Evolutionary conservation across 2,329 filamentous ascomycete species (phyloP).

Genomic region (Cladosporium sp.): DNA sequence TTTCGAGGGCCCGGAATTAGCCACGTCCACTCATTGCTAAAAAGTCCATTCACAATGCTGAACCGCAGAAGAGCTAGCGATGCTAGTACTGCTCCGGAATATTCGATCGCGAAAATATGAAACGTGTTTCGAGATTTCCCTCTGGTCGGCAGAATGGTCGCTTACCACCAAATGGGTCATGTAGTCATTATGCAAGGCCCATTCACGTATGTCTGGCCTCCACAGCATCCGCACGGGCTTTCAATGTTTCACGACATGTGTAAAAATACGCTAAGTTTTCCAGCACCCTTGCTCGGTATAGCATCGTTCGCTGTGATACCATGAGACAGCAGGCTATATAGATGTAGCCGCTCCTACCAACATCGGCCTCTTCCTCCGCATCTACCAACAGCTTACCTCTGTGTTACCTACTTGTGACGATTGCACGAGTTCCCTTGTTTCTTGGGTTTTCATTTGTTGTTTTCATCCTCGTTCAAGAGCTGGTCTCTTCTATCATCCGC

Average conservation of each 20-base stretch:
- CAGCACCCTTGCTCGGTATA: slow-evolving; percentile 4
- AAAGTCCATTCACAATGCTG: not conserved
- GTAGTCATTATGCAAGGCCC: not conserved
- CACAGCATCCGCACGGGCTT: slow-evolving; percentile 10
- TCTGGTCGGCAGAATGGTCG: not conserved
- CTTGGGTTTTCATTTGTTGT: slow-evolving; percentile 30
- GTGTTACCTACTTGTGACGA: slow-evolving; percentile 26
- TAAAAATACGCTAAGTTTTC: slow-evolving; percentile 4
- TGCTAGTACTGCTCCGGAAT: not conserved
- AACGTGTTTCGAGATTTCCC: not conserved
- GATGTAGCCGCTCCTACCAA: slow-evolving; percentile 12
- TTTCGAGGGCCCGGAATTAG: not conserved
- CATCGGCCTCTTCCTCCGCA: slow-evolving; percentile 16
- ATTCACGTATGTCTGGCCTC: not conserved
- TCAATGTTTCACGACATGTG: slow-evolving; percentile 6
- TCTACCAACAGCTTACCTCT: slow-evolving; percentile 21
- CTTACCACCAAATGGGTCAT: not conserved
- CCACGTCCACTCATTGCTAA: not conserved
- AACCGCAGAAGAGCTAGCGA: not conserved
- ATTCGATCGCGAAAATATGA: not conserved
- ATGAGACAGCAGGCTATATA: slow-evolving; percentile 9
- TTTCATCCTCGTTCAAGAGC: slow-evolving; percentile 35
- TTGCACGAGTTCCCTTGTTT: slow-evolving; percentile 34
- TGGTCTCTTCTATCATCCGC: slow-evolving; percentile 31
- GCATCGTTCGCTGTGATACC: slow-evolving; percentile 11